Conservation (phyloP, 2,329 filamentous ascomycete genomes). For the Phialophora chinensis region DNA sequence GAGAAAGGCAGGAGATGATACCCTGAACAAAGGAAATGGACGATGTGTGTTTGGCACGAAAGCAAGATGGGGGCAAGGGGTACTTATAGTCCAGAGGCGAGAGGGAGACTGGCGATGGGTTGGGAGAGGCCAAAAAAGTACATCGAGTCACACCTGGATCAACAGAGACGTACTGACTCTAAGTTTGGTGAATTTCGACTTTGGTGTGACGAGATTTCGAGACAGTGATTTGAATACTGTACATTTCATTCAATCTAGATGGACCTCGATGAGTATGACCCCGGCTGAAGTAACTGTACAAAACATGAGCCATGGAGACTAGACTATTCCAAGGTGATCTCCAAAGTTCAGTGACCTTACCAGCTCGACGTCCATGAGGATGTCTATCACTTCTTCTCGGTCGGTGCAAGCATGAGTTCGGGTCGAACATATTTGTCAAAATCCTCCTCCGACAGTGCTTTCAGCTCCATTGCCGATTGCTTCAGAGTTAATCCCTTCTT, state of each 20-base stretch:
- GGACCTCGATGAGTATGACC: conserved; percentile 7
- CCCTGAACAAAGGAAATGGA: not conserved
- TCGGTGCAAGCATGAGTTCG: conserved; percentile 92
- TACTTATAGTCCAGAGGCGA: not conserved
- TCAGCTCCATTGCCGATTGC: conserved; percentile 89
- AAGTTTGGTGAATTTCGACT: not conserved
- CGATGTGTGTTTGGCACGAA: not conserved
- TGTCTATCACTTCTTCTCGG: conserved; percentile 63
- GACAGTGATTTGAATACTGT: conserved; percentile 8
- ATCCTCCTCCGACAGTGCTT: conserved; percentile 84
- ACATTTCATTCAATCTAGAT: conserved; percentile 7
- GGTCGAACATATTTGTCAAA: conserved; percentile 90
- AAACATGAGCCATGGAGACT: conserved; percentile 6
- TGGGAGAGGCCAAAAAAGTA: not conserved
- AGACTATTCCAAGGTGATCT: not conserved
- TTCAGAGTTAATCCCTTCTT: conserved; percentile 97
- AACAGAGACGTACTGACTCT: not conserved
- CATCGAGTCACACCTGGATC: not conserved
- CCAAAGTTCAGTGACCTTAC: conserved; percentile 1
- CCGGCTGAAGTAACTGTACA: conserved; percentile 3
- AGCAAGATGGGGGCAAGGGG: not conserved
- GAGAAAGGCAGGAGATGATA: not conserved
- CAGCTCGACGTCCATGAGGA: not conserved
- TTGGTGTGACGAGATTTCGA: not conserved
- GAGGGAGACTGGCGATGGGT: not conserved